Base-by-base conservation (phyloP, 169 alveolate species). In the Babesia divergens region DNA sequence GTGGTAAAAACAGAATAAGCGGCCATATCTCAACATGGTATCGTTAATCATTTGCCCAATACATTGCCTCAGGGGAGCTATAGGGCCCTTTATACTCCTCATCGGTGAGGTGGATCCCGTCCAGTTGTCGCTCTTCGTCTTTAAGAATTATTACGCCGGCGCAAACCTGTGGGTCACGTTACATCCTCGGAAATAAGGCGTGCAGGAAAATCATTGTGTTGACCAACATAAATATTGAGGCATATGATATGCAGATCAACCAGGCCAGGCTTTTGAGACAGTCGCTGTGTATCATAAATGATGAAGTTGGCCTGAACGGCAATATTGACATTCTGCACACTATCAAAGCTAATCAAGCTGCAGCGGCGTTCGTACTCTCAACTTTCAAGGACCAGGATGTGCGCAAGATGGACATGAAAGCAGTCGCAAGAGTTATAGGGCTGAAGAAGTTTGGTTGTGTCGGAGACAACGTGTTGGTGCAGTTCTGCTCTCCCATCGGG, bases 41-140 rank as follows among this genome's bases (percentile, higher is more conserved):
- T 2, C 56, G 28, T 14, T 16, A 13, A 43, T 6, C 9, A 9
- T 2, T n/a, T 14, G n/a, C 16, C 6, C 0, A 3, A 9, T 31
- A 55, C 35, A 28, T 4, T 32, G 5, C 2, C 14, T 24, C 49
- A 88, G 91, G 84, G 84, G 71, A 42, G 56, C 82, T 31, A 76
- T 54, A 28, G 72, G 80, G 53, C 62, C 71, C 32, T 83, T 83
- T 55, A 71, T 88, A 51, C 46, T 88, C 28, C 69, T 88, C 28
- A 74, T 88, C 50, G 93, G 93, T 0, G 91, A 88, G 46, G 75
- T 88, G 22, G 89, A 83, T 31, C 93, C 93, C 6, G 52, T 76
- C 28, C 89, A 88, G 56, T 71, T 88, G 40, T 80, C 86, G 53
- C 77, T 71, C 53, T 88, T 88, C 55, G 69, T 88, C 7, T 68